These are phyloP conservation scores for Ophiostoma ulmi DNA, from an alignment of 2,329 filamentous ascomycete genomes.

Conservation along the genomic window DNA sequence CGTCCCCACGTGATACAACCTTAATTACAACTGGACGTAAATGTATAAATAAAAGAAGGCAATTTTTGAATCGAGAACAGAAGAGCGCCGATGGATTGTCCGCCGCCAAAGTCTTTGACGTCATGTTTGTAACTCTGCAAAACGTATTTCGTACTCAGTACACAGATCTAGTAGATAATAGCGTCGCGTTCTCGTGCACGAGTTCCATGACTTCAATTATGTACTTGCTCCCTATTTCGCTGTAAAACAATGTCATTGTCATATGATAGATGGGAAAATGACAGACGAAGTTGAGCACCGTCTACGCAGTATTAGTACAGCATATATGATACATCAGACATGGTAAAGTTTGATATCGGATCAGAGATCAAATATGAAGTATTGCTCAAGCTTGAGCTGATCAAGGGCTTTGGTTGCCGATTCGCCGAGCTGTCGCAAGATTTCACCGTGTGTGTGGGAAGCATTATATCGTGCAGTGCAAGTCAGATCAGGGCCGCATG, in stretches of 20 bases:
- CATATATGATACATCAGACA: not conserved
- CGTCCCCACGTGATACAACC: not conserved
- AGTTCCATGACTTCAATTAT: not conserved
- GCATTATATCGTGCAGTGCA: constrained; percentile 1
- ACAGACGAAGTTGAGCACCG: not conserved
- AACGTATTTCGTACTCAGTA: not conserved
- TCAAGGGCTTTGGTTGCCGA: not conserved
- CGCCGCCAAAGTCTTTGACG: not conserved
- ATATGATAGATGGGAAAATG: not conserved
- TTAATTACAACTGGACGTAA: not conserved
- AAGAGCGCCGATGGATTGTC: not conserved
- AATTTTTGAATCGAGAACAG: not conserved
- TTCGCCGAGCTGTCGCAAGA: constrained; percentile 7
- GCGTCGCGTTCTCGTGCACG: constrained; percentile 5
- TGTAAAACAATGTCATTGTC: not conserved
- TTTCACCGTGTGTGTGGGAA: constrained; percentile 13
- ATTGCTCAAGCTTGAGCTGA: not conserved
- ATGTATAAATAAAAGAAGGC: too few species aligned
- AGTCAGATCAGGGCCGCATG: not conserved
- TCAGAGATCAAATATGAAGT: not conserved
- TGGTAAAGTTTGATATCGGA: not conserved
- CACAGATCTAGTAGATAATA: not conserved
- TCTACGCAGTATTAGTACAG: not conserved
- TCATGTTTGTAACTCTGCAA: not conserved
- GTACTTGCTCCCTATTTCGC: not conserved